Evolutionary conservation across 2,329 filamentous ascomycete species (phyloP).

Genomic region (Emergomyces pasteurianus): DNA sequence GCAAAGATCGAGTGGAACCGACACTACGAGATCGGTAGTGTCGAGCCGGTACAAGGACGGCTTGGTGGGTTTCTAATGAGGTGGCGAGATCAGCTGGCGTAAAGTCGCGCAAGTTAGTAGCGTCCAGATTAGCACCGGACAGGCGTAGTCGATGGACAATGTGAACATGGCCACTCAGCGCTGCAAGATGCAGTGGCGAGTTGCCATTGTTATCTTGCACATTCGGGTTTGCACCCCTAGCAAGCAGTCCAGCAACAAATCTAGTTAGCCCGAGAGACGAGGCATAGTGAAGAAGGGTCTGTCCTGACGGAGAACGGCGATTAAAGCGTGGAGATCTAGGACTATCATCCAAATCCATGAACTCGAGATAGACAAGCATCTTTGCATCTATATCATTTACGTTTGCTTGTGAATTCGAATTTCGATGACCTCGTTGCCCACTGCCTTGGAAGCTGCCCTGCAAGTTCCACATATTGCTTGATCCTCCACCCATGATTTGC

Average conservation of each 20-base stretch:
- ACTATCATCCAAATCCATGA: conserved; percentile 67
- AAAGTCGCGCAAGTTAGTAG: conserved; percentile 58
- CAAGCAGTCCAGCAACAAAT: conserved; percentile 64
- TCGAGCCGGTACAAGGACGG: conserved; percentile 49
- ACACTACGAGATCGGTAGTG: conserved; percentile 56
- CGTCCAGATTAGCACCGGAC: conserved; percentile 58
- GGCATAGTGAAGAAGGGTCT: conserved; percentile 71
- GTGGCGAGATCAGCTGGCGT: conserved; percentile 59
- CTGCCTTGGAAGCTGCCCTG: conserved; percentile 32
- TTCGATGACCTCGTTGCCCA: conserved; percentile 35
- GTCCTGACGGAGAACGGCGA: conserved; percentile 50
- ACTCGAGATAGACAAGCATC: conserved; percentile 62
- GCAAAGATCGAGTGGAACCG: conserved; percentile 42
- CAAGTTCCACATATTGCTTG: conserved; percentile 37
- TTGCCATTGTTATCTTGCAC: conserved; percentile 66
- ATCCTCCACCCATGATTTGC: conserved; percentile 35
- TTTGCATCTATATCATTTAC: conserved; percentile 50
- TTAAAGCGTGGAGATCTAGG: conserved; percentile 57
- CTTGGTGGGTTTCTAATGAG: conserved; percentile 51
- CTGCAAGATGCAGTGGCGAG: conserved; percentile 70
- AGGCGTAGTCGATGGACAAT: conserved; percentile 65
- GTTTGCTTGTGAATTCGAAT: conserved; percentile 27
- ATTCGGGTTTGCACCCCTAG: conserved; percentile 65
- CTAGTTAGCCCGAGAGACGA: conserved; percentile 62
- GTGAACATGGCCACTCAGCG: conserved; percentile 61